Conservation (phyloP, 2,329 filamentous ascomycete species). For the Cladosporium colombiae region DNA sequence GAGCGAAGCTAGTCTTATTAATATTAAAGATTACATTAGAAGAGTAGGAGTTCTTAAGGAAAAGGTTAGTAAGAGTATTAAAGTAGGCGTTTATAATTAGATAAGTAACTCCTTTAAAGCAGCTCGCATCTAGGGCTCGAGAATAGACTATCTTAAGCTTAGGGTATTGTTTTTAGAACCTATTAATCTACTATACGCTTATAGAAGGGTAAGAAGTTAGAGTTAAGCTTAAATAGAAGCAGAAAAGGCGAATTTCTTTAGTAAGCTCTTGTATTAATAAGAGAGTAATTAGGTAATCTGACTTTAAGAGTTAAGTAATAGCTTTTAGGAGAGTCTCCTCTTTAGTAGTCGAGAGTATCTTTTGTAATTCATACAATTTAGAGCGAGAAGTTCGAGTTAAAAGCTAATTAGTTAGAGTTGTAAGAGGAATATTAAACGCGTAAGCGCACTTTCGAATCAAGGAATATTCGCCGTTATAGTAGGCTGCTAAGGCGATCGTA, state of each 20-base stretch:
- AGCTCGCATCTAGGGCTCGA: not conserved
- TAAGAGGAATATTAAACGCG: not conserved
- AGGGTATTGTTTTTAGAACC: constrained; percentile 17
- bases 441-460: too few species aligned
- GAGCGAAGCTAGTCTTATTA: constrained; percentile 3
- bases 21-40: constrained; percentile 6
- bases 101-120: too few species aligned
- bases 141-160: constrained; percentile 12
- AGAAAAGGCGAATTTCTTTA: not conserved
- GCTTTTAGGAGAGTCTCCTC: not conserved
- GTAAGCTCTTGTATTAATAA: not conserved
- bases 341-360: not conserved
- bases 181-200: not conserved
- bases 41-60: constrained; percentile 8
- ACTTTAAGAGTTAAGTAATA: not conserved
- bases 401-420: not conserved
- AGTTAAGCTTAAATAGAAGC: too few species aligned
- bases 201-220: not conserved
- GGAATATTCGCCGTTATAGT: too few species aligned
- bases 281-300: not conserved
- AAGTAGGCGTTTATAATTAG: constrained; percentile 18
- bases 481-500: too few species aligned
- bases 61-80: constrained; percentile 11
- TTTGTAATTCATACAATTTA: not conserved
- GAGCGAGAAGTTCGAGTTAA: not conserved